These are phyloP conservation scores for Saccharomycopsis sp. DNA, from an alignment of 805 yeast genomes.

Conservation along the genomic window DNA sequence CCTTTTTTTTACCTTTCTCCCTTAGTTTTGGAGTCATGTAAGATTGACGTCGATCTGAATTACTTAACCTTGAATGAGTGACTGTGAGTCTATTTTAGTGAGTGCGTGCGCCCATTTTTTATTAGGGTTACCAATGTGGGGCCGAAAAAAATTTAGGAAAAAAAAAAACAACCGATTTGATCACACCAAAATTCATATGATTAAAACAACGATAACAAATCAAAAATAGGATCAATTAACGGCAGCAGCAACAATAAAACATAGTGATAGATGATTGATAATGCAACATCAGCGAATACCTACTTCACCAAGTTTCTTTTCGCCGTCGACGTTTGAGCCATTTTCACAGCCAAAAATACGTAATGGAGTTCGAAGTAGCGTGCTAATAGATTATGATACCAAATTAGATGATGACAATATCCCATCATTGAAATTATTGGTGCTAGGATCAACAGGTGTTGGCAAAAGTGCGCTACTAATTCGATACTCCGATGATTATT, in stretches of 20 bases:
- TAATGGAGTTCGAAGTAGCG: slow-evolving; percentile 14
- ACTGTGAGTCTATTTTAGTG: too few relatives aligned
- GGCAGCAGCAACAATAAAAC: neutral
- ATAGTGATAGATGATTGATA: too few relatives aligned
- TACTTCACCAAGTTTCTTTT: slow-evolving; percentile 15
- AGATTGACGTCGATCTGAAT: too few relatives aligned
- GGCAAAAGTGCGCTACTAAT: slow-evolving; percentile 42
- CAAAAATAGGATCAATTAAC: neutral
- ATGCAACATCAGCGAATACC: neutral
- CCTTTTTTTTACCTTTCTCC: too few relatives aligned
- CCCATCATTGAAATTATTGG: slow-evolving; percentile 28
- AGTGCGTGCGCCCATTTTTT: too few relatives aligned
- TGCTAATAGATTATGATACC: slow-evolving; percentile 19
- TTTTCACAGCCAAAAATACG: slow-evolving; percentile 9
- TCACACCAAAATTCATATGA: neutral
- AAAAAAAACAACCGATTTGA: neutral
- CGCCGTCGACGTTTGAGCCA: slow-evolving; percentile 14
- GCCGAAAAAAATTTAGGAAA: too few relatives aligned
- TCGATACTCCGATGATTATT: slow-evolving; percentile 33
- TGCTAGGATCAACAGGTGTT: slow-evolving; percentile 42
- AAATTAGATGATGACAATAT: slow-evolving; percentile 19
- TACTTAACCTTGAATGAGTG: too few relatives aligned
- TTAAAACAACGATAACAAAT: neutral
- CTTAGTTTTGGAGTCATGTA: too few relatives aligned
- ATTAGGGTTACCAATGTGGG: too few relatives aligned